These are phyloP conservation scores for Aspergillus heteromorphus DNA, from an alignment of 495 filamentous ascomycete genomes.

Conservation along the genomic window DNA sequence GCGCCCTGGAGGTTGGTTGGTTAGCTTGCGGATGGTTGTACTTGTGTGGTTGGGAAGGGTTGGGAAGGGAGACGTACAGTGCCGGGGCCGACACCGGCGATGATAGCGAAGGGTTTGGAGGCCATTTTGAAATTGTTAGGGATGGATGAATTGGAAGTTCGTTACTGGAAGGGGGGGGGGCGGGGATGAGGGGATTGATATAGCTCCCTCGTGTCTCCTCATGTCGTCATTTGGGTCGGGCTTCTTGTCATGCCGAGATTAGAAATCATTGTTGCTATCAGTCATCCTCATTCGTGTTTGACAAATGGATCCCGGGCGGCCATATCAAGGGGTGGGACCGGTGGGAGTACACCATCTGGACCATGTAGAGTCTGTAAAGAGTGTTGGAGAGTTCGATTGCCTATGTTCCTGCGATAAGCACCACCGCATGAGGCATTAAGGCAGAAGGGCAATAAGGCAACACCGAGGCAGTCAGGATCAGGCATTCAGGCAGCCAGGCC, in stretches of 20 bases:
- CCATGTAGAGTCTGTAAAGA: too few species aligned
- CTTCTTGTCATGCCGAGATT: conserved; percentile 1
- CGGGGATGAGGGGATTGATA: background rate
- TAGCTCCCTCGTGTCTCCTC: background rate
- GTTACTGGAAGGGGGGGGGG: background rate
- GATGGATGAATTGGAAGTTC: background rate
- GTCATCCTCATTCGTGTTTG: background rate
- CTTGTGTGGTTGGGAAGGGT: background rate
- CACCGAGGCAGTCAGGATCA: too few species aligned
- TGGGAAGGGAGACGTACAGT: conserved; percentile 42
- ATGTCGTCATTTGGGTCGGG: conserved; percentile 6
- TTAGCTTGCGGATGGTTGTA: conserved; percentile 1
- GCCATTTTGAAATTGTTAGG: conserved; percentile 21
- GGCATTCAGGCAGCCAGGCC: background rate
- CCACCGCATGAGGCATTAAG: too few species aligned
- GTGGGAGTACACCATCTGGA: too few species aligned
- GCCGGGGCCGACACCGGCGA: conserved; percentile 71
- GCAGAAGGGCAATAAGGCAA: too few species aligned
- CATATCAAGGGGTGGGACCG: too few species aligned
- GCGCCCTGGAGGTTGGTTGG: conserved; percentile 34
- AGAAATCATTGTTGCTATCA: conserved; percentile 2
- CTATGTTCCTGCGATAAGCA: too few species aligned
- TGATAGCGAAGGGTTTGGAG: conserved; percentile 54
- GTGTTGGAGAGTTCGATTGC: too few species aligned
- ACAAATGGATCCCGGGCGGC: too few species aligned